A percentile compares a stretch with the other conserved stretches of the same genome.
phyloP scores from a whole-genome alignment of 768 basidiomycete species.

The Russula lepida region DNA sequence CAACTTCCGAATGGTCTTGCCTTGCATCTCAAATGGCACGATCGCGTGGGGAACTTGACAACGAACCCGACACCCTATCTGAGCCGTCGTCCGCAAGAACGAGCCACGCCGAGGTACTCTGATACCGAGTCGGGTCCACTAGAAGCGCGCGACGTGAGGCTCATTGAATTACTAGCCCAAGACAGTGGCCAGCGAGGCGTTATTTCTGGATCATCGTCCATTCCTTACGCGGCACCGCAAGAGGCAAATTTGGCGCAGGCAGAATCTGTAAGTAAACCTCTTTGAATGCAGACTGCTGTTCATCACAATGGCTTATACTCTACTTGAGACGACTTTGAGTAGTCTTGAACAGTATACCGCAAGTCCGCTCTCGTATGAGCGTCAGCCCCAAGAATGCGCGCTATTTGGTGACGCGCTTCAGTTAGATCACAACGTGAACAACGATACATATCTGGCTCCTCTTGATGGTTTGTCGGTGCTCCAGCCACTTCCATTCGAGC shows the following conservation, averaged over 20 bases:
- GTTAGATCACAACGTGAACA: background rate
- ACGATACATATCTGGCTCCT: slow-evolving; percentile 11
- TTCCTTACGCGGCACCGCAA: background rate
- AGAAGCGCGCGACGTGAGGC: background rate
- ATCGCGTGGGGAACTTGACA: slow-evolving; percentile 1
- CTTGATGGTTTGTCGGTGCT: slow-evolving; percentile 15
- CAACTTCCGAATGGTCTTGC: slow-evolving; percentile 20
- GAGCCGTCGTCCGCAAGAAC: background rate
- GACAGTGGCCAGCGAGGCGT: background rate
- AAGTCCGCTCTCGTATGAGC: background rate
- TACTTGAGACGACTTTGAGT: background rate
- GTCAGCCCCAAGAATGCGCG: slow-evolving; percentile 12
- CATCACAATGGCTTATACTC: background rate
- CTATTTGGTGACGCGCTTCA: slow-evolving; percentile 10
- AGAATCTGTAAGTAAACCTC: slow-evolving; percentile 3
- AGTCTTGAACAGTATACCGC: background rate
- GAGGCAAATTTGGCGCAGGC: background rate
- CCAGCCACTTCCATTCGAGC: slow-evolving; percentile 17
- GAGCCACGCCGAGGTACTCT: background rate
- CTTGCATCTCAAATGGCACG: slow-evolving; percentile 21
- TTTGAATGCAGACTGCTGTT: background rate
- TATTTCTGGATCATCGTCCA: background rate
- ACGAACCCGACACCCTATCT: background rate
- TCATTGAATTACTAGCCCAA: background rate
- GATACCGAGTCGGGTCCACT: background rate